Base-by-base conservation (phyloP, 2,329 filamentous ascomycete species). In the Bipolaris sorokiniana region DNA sequence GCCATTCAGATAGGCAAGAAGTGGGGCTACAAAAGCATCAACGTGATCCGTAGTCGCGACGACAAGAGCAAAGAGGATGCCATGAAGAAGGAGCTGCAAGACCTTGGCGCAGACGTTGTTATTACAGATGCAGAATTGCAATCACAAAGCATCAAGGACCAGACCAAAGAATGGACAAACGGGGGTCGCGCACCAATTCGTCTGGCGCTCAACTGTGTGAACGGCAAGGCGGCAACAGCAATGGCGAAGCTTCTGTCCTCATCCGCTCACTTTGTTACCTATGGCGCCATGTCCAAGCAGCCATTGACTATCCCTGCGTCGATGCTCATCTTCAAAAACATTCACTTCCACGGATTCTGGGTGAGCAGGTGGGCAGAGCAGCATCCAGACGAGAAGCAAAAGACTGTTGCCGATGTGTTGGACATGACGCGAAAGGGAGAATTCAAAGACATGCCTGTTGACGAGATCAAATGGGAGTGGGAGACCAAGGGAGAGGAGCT, bases 331-430 rank as follows among this genome's bases (percentile, higher is more conserved):
- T 99, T 99, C 81, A 95, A 94, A 77, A 88, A 98, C 67, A 83
- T 98, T 50, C 84, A 86, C 49, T 96, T 97, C 71, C 85, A 91
- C 60, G 96, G 95, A 4, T 99, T 98, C 78, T 99, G 95, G 95
- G 87, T 98, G 22, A 95, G 90, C 72, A 87, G 84, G 58, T 98
- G 95, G 94, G 91, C 90, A 46, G 88, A 93, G 72, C 80, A 83
- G 61, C 84, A 97, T 67, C 85, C 88, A 0, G 82, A 83, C 5
- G 87, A 89, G 58, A 96, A 96, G 80, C 85, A 86, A 73, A 84
- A 83, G 71, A 96, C 92, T 42, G 88, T 98, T n/a, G 84, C 89
- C 22, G 91, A 97, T 77, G 88, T 99, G 34, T 79, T 99, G 59
- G 84, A 88, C 38, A 77, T 96, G 73, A 90, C 89, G 23, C 82